Evolutionary conservation across 495 filamentous ascomycete genomes (phyloP), one percentile per base, ranked within the genome.

Genomic region (Durotheca rogersii): DNA sequence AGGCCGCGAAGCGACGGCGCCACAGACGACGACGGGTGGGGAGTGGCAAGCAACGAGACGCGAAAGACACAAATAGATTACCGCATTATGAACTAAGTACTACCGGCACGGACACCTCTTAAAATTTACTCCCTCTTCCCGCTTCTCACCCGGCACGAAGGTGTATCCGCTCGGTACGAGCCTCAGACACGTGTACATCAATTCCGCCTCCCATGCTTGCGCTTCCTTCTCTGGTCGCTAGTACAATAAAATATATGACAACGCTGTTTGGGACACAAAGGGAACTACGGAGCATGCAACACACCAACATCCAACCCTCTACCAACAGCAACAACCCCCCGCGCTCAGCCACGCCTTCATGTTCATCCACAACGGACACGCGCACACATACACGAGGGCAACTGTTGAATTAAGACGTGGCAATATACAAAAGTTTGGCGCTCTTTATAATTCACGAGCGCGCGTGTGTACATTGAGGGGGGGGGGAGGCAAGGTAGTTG

Each of bases 1-100:
- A n/a, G n/a, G n/a, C n/a, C n/a, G n/a, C n/a, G n/a, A n/a, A n/a
- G n/a, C n/a, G n/a, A n/a, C n/a, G n/a, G n/a, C n/a, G n/a, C n/a
- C n/a, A n/a, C n/a, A n/a, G n/a, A n/a, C n/a, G n/a, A n/a, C n/a
- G n/a, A n/a, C n/a, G n/a, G n/a, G n/a, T n/a, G n/a, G n/a, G n/a
- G n/a, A 6, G 32, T 23, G 27, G 47, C 29, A 40, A 39, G 34
- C 49, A 58, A 33, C 31, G 36, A 34, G 45, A 54, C 58, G 35
- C 43, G 44, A 57, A 65, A 67, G 61, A 64, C 55, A 67, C 64
- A 62, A 65, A 53, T 61, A 65, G 58, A 67, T 65, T 65, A 67
- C 61, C 64, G 60, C 52, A 67, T 67, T 67, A 67, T 61, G 64
- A 61, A 61, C 56, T 56, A 61, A 56, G 60, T 56, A 58, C 55